Base-by-base conservation (phyloP, 768 basidiomycete genomes). In the Strobilomyces dryophilus region DNA sequence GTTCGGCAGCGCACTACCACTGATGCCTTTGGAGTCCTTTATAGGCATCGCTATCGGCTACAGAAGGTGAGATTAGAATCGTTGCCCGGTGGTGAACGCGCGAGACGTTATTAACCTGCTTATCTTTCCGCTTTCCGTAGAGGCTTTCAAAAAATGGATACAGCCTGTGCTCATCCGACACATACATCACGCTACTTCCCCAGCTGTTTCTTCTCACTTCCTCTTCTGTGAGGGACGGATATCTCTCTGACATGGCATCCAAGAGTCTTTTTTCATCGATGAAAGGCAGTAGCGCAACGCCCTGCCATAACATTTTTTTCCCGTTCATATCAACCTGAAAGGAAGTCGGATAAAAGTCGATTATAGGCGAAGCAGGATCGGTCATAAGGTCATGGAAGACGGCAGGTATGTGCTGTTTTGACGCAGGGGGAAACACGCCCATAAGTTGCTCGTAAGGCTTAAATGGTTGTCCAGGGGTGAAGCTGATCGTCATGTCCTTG, bases 271-370 rank as follows among this genome's bases (percentile, higher is more conserved):
- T 79, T 67, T 85, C 79, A 65, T 98, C 91, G 57, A 99, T 98
- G 76, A 98, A 99, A 0, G 97, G 95, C 20, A 99, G 76, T 9
- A 99, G 75, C 0, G 97, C 95, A 51, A 99, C 93, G 49, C 97
- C 97, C 70, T 99, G 95, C 97, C 97, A 99, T 8, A 90, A 79
- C 95, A 98, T 98, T 73, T 89, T 91, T 75, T 98, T 98, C 53
- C 97, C 97, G 65, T 99, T 99, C 97, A 99, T 99, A 70, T 99
- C 97, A 64, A 98, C 87, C 61, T 95, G 84, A 69, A 99, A 99
- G 15, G 87, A 82, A 0, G 77, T 57, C 0, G 95, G 95, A 71
- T 98, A 98, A 74, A 98, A 98, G 64, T 98, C 95, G 54, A 92
- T 82, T 69, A 98, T 98, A 8, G 93, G 92, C 0, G 95, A 98